A percentile compares a stretch with the other conserved stretches of the same genome.
phyloP scores from a whole-genome alignment of 148 eudicot species.

The Salicornia ramosissima region DNA sequence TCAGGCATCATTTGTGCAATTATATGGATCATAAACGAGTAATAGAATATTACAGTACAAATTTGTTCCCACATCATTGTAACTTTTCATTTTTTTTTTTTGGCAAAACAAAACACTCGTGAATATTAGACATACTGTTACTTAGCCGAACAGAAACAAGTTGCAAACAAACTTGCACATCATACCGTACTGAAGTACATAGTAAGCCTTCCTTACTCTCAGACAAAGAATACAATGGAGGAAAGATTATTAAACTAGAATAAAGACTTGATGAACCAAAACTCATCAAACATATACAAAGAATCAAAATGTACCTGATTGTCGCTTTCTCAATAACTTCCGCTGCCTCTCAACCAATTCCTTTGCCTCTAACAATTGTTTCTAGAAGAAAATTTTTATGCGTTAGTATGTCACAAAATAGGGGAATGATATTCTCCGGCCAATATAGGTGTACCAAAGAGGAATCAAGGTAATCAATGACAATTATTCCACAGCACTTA shows the following conservation, averaged over 20 bases:
- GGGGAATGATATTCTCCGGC: not conserved
- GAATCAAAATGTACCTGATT: conserved; percentile 56
- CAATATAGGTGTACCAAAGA: not conserved
- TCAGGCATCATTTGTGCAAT: too few species aligned
- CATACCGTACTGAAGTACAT: not conserved
- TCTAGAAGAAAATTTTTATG: conserved; percentile 38
- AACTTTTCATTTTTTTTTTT: not conserved
- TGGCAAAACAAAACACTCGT: not conserved
- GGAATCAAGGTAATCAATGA: conserved; percentile 3
- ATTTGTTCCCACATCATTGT: not conserved
- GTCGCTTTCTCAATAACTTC: conserved; percentile 75
- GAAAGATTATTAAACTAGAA: not conserved
- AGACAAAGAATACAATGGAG: not conserved
- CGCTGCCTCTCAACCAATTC: conserved; percentile 92
- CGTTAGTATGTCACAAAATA: not conserved
- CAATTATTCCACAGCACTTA: conserved; percentile 32
- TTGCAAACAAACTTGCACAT: not conserved
- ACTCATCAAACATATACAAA: not conserved
- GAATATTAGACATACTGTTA: not conserved
- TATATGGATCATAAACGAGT: too few species aligned
- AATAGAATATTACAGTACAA: not conserved
- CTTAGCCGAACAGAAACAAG: not conserved
- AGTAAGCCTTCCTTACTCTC: not conserved
- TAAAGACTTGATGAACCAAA: not conserved
- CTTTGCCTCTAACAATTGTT: conserved; percentile 73